A percentile compares a stretch with the other conserved stretches of the same genome.
phyloP scores from a whole-genome alignment of 2,329 filamentous ascomycete species.

The Xylaria sp. region DNA sequence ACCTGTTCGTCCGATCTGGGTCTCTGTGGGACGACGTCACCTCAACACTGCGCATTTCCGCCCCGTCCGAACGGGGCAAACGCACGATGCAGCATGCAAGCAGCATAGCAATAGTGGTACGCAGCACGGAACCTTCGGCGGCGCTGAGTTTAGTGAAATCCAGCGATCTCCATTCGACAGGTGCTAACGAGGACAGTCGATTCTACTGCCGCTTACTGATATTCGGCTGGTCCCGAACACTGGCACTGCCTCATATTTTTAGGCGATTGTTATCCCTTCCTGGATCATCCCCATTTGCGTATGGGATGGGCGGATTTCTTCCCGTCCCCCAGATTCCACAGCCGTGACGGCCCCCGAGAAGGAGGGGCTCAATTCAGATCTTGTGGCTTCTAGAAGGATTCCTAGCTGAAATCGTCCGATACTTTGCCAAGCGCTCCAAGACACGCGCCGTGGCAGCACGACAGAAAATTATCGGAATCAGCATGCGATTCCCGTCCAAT shows the following conservation, averaged over 20 bases:
- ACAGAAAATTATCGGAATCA: slow-evolving; percentile 24
- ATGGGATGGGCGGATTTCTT: slow-evolving; percentile 10
- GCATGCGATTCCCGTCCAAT: slow-evolving; percentile 25
- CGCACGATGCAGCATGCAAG: slow-evolving; percentile 10
- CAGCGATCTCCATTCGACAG: not conserved
- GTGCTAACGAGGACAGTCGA: slow-evolving; percentile 10
- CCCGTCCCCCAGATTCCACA: slow-evolving; percentile 31
- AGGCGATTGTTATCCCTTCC: not conserved
- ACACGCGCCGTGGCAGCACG: slow-evolving; percentile 21
- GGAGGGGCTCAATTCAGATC: slow-evolving; percentile 17
- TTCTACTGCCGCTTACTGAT: slow-evolving; percentile 14
- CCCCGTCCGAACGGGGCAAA: not conserved
- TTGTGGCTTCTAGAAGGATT: slow-evolving; percentile 37
- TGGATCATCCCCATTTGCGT: not conserved
- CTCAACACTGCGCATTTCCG: slow-evolving; percentile 15
- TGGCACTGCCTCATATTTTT: slow-evolving; percentile 16
- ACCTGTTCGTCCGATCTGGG: not conserved
- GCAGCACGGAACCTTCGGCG: slow-evolving; percentile 17
- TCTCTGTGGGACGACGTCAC: slow-evolving; percentile 5
- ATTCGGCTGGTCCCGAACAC: slow-evolving; percentile 31
- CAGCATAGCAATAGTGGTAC: slow-evolving; percentile 3
- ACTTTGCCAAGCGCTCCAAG: slow-evolving; percentile 12
- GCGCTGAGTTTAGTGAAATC: not conserved
- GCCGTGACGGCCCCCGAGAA: not conserved
- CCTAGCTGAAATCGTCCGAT: slow-evolving; percentile 29